Base-by-base conservation (phyloP, 2,329 filamentous ascomycete genomes). In the Elsinoe arachidis region DNA sequence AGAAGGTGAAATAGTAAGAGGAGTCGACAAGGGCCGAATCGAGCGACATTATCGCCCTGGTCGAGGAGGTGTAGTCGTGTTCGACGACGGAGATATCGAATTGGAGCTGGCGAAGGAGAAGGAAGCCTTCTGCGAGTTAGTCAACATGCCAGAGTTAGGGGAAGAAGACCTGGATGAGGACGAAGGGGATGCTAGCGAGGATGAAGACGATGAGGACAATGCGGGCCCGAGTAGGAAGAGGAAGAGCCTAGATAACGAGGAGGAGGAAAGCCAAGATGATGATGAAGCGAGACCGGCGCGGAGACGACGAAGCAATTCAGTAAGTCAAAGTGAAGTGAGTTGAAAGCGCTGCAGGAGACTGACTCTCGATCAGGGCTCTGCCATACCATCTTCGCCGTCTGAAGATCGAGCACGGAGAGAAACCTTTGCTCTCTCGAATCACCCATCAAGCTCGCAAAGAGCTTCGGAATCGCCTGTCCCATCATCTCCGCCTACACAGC, bases 11-110 rank as follows among this genome's bases (percentile, higher is more conserved):
- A 75, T 81, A 19, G 81, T 82, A 5, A 67, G 72, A 10, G 90
- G 91, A 7, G 83, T 96, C 2, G 79, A 82, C 17, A 83, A 83
- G 44, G 92, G 91, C 1, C 83, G 83, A 58, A 81, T 97, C 53
- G 78, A 81, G 23, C 80, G 82, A 12, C 75, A 79, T 0, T 96
- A 95, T 69, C 85, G 82, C 62, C 83, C 88, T 4, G 87, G 89
- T 30, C 86, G 81, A 66, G 92, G 92, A 15, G 93, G 93, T 0
- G 87, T 99, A 41, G 82, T 99, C 60, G 90, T 96, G 1, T 95
- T 93, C 69, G 93, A 97, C 67, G 93, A 97, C 68, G 93, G 92
- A 1, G 93, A 99, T 69, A 91, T 99, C 53, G 87, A 92, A 63
- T 87, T 92, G 63, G 88, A 91, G 34, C 75, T 99, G 34, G 73